Evolutionary conservation across 2,329 filamentous ascomycete species (phyloP).

Genomic region (Apiospora malaysiana): DNA sequence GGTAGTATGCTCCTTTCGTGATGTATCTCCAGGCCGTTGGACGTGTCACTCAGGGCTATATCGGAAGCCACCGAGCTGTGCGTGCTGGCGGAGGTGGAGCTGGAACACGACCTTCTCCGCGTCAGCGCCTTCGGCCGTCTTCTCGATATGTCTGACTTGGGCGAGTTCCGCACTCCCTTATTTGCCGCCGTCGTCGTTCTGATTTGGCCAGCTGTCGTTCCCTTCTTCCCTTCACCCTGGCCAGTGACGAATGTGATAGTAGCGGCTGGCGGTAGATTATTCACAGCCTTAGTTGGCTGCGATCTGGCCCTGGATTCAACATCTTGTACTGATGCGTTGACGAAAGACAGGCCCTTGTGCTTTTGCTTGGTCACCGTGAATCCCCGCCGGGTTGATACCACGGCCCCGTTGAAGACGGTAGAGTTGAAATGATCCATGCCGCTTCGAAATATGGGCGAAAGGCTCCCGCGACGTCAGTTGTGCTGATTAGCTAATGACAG

Average conservation of each 20-base stretch:
- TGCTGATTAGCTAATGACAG: constrained; percentile 8
- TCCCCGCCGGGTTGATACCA: constrained; percentile 46
- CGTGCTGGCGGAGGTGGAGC: constrained; percentile 20
- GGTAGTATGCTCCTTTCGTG: background rate
- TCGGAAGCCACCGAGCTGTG: constrained; percentile 23
- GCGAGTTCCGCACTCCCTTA: background rate
- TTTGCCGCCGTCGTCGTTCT: background rate
- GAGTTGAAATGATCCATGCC: constrained; percentile 48
- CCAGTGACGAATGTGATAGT: constrained; percentile 27
- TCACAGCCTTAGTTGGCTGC: background rate
- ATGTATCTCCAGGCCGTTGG: background rate
- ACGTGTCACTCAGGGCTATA: background rate
- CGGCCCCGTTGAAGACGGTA: constrained; percentile 43
- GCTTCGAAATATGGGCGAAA: background rate
- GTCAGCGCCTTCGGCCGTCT: background rate
- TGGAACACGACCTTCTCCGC: constrained; percentile 15
- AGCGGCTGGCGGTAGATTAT: constrained; percentile 17
- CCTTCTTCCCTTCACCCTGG: constrained; percentile 16
- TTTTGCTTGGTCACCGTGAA: constrained; percentile 48
- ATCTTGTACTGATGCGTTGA: constrained; percentile 37
- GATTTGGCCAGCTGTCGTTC: background rate
- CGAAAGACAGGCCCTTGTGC: constrained; percentile 46
- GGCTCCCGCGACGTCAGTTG: background rate
- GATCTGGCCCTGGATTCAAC: background rate
- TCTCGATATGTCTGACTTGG: constrained; percentile 18